These are phyloP conservation scores for Polygonum aviculare DNA, from an alignment of 148 eudicot genomes.

Conservation along the genomic window DNA sequence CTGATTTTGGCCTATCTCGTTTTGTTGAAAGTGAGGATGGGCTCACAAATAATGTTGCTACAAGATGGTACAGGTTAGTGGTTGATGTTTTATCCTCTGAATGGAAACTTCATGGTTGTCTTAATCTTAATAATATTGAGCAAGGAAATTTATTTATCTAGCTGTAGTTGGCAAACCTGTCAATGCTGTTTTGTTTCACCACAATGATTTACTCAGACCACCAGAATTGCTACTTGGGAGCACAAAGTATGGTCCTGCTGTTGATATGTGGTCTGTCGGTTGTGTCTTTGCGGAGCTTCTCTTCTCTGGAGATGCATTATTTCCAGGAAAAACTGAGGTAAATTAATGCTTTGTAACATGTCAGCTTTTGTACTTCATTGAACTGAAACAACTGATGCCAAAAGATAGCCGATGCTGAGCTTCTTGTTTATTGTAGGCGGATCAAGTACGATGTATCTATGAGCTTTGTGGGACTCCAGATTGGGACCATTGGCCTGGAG, in stretches of 20 bases:
- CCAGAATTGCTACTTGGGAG: slow-evolving; percentile 91
- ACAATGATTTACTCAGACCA: slow-evolving; percentile 44
- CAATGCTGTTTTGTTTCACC: not conserved
- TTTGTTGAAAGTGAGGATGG: slow-evolving; percentile 66
- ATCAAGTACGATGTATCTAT: slow-evolving; percentile 75
- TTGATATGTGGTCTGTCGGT: slow-evolving; percentile 99
- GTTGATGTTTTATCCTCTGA: not conserved
- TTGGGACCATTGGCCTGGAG: slow-evolving; percentile 85
- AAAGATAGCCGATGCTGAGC: too few species aligned
- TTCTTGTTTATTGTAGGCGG: slow-evolving; percentile 43
- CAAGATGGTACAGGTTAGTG: slow-evolving; percentile 80
- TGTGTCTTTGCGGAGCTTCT: slow-evolving; percentile 93
- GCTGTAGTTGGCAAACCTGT: not conserved
- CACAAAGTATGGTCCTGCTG: slow-evolving; percentile 94
- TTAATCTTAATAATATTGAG: not conserved
- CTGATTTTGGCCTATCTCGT: slow-evolving; percentile 94
- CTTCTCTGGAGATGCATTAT: slow-evolving; percentile 55
- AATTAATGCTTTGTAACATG: not conserved
- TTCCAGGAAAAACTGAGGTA: slow-evolving; percentile 83
- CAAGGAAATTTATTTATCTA: not conserved
- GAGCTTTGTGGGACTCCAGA: slow-evolving; percentile 90
- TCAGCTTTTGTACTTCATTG: not conserved
- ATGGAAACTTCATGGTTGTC: not conserved
- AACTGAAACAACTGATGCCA: too few species aligned
- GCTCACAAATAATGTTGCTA: slow-evolving; percentile 86